Percentiles rank a stretch among this genome's conserved stretches.
Evolutionary conservation across 2,329 filamentous ascomycete genomes (phyloP).

Genomic region (Orbilia quercus): DNA sequence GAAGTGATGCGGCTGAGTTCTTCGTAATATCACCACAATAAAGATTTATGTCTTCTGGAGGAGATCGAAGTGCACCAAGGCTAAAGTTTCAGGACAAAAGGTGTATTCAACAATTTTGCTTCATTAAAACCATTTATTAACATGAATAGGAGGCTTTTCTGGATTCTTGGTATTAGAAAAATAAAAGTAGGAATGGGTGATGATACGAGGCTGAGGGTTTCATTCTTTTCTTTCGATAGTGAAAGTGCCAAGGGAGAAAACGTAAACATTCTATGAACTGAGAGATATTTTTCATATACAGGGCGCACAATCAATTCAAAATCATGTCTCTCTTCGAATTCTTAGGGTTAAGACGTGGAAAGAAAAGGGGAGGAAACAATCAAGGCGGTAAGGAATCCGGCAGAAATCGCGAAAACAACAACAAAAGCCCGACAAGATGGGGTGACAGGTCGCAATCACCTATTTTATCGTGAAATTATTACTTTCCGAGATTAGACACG

Average conservation of each 20-base stretch:
- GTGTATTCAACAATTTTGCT: conserved; percentile 23
- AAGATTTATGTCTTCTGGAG: background rate
- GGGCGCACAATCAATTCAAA: conserved; percentile 38
- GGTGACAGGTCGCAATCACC: background rate
- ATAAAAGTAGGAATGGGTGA: conserved; percentile 16
- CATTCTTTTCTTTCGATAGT: conserved; percentile 24
- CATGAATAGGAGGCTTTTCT: conserved; percentile 32
- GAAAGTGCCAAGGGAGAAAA: conserved; percentile 20
- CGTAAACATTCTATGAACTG: conserved; percentile 37
- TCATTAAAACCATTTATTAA: conserved; percentile 52
- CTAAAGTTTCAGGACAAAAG: background rate
- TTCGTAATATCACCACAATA: background rate
- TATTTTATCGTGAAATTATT: background rate
- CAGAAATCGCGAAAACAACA: background rate
- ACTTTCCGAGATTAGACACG: background rate
- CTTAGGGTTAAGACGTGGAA: conserved; percentile 20
- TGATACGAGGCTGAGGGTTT: conserved; percentile 4
- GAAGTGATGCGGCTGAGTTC: conserved; percentile 12
- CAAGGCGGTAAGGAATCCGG: background rate
- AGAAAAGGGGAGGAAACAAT: conserved; percentile 18
- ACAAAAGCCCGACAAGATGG: background rate
- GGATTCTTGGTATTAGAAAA: conserved; percentile 23
- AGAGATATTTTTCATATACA: conserved; percentile 33
- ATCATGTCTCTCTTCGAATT: conserved; percentile 23
- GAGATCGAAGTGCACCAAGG: background rate